These are phyloP conservation scores for Aspergillus leporis DNA, from an alignment of 495 filamentous ascomycete genomes.

Conservation along the genomic window DNA sequence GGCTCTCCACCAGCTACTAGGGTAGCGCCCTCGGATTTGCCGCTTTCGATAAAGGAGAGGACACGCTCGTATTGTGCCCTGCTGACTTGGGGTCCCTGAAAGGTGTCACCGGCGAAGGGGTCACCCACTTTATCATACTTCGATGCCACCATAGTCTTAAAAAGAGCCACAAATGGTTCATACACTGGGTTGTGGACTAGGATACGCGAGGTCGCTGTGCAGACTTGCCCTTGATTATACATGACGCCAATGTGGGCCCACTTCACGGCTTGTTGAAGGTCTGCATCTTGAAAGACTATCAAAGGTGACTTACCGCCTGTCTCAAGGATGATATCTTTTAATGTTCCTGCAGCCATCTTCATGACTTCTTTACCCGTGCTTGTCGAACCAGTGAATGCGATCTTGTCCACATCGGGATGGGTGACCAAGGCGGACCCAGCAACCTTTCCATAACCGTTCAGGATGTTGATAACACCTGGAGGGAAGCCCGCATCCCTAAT, in stretches of 20 bases:
- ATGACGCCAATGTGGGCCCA: conserved; percentile 82
- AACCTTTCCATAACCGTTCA: conserved; percentile 79
- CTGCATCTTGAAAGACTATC: conserved; percentile 84
- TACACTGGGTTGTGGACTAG: conserved; percentile 85
- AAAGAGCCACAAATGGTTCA: conserved; percentile 75
- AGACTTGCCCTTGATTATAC: conserved; percentile 88
- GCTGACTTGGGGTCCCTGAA: conserved; percentile 92
- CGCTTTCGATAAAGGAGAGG: conserved; percentile 78
- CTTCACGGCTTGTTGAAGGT: conserved; percentile 84
- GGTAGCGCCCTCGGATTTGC: conserved; percentile 82
- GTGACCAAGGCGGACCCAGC: conserved; percentile 78
- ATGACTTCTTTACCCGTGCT: conserved; percentile 85
- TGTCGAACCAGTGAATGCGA: conserved; percentile 91
- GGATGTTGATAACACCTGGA: conserved; percentile 86
- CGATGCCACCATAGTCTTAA: conserved; percentile 66
- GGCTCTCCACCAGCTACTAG: conserved; percentile 73
- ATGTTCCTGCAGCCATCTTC: conserved; percentile 81
- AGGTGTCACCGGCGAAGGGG: conserved; percentile 81
- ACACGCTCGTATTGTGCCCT: conserved; percentile 87
- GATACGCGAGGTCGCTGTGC: conserved; percentile 88
- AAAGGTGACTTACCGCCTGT: conserved; percentile 91
- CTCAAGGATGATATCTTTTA: conserved; percentile 96
- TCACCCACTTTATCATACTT: conserved; percentile 84
- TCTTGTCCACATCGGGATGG: conserved; percentile 82
- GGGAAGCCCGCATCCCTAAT: conserved; percentile 94